Percentiles rank a stretch among this genome's conserved stretches.
phyloP scores from a whole-genome alignment of 2,329 filamentous ascomycete genomes.

The Mycosphaerella arachidis region DNA sequence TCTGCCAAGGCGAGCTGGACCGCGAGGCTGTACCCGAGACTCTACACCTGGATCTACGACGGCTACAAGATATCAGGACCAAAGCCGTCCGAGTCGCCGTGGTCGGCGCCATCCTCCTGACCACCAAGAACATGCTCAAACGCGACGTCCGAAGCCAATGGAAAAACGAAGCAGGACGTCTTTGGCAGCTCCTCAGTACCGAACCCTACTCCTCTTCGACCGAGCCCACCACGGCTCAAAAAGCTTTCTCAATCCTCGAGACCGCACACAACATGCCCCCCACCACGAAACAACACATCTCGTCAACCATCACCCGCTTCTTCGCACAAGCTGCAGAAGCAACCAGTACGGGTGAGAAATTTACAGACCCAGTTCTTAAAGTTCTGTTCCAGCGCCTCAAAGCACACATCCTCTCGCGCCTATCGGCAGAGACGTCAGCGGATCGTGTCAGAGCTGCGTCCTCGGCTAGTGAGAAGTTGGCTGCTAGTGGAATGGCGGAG shows the following conservation, averaged over 20 bases:
- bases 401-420: constrained; percentile 60
- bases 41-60: constrained; percentile 62
- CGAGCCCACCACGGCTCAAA: constrained; percentile 32
- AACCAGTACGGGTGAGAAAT: constrained; percentile 22
- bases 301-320: constrained; percentile 44
- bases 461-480: constrained; percentile 64
- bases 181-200: constrained; percentile 64
- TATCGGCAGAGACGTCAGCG: constrained; percentile 62
- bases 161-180: constrained; percentile 68
- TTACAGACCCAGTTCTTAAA: constrained; percentile 60
- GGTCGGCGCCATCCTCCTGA: constrained; percentile 68
- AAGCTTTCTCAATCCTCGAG: constrained; percentile 47
- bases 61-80: constrained; percentile 55
- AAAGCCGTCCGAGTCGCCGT: constrained; percentile 64
- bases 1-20: constrained; percentile 56
- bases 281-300: constrained; percentile 41
- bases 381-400: constrained; percentile 65
- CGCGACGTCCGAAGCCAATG: constrained; percentile 73
- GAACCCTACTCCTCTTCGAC: constrained; percentile 47
- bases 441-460: constrained; percentile 68
- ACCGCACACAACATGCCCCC: constrained; percentile 48
- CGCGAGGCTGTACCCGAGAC: constrained; percentile 64
- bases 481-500: constrained; percentile 65
- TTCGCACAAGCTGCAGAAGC: constrained; percentile 48
- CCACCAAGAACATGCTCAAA: constrained; percentile 78